Evolutionary conservation across 805 yeast species (phyloP), one percentile per base, ranked within the genome.

Genomic region (Nakazawaea siamensis): DNA sequence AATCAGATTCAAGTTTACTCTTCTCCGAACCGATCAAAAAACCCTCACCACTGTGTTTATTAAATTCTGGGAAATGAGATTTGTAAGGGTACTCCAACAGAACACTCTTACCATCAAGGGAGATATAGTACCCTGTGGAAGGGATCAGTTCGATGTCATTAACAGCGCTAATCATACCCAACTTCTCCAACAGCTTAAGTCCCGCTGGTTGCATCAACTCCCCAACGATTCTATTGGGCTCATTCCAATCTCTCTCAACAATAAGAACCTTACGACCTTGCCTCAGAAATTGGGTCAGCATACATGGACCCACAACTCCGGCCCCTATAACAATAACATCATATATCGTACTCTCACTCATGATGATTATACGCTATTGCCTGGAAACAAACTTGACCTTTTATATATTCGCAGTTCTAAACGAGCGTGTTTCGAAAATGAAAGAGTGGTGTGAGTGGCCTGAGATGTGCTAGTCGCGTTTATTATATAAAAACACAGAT

Each of bases 181-280:
- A 62, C 45, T 85, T 79, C 45, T 69, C 66, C 38, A 92, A 64
- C 1, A 95, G 90, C 52, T 80, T 76, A 19, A 92, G 61, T n/a
- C 99, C 99, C 24, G 86, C 88, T 3, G 99, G 99, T 58, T 92
- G 99, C 70, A 92, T 69, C 50, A 92, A 69, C 56, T 92, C 99
- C 27, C 99, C 99, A 21, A 92, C 97, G 38, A 92, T 92, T 46
- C 99, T 70, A 57, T 92, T 96, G 2, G 98, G 98, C 55, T 76
- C 81, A 15, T 73, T 57, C 85, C 96, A 84, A 52, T 86, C 96
- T 43, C 96, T 71, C 54, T 92, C 99, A 13, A 81, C 64, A 15
- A 81, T 67, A 34, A 81, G 57, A 6, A 92, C 97, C 34, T 70
- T 68, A 45, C 95, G 70, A 21, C 97, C 97, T 50, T 84, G 94